phyloP scores from a whole-genome alignment of 768 basidiomycete species.

The Rhizopogon roseolus region DNA sequence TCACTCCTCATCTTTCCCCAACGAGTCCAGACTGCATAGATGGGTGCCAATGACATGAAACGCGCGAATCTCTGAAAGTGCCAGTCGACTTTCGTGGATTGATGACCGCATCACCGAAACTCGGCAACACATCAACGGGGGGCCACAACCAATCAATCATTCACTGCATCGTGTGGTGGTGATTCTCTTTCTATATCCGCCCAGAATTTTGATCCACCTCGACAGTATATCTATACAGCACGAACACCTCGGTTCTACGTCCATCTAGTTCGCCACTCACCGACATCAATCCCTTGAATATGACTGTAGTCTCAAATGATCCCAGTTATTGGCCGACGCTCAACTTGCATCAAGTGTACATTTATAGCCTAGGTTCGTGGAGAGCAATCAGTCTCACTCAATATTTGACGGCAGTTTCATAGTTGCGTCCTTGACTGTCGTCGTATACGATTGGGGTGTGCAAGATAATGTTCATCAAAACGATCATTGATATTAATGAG shows the following conservation, averaged over 20 bases:
- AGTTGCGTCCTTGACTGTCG: background rate
- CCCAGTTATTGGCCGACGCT: background rate
- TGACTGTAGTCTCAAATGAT: background rate
- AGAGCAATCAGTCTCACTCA: background rate
- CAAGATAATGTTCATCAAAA: background rate
- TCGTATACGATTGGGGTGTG: background rate
- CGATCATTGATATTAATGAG: background rate
- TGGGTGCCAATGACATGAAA: too few relatives aligned
- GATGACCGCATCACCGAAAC: too few relatives aligned
- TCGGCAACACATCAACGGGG: too few relatives aligned
- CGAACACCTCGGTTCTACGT: background rate
- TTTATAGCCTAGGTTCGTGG: background rate
- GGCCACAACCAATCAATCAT: too few relatives aligned
- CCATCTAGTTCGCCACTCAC: background rate
- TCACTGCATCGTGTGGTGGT: too few relatives aligned
- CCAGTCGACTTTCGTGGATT: too few relatives aligned
- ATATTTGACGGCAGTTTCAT: background rate
- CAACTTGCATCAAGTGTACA: background rate
- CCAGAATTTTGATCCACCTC: too few relatives aligned
- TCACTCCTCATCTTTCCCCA: too few relatives aligned
- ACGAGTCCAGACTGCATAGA: too few relatives aligned
- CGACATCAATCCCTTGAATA: background rate
- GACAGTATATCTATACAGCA: background rate
- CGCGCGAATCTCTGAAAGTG: too few relatives aligned
- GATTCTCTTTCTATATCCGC: too few relatives aligned